Evolutionary conservation across 1,284 basidiomycete genomes (phyloP), one percentile per base, ranked within the genome.

Genomic region (Austroboletus rostrupii): DNA sequence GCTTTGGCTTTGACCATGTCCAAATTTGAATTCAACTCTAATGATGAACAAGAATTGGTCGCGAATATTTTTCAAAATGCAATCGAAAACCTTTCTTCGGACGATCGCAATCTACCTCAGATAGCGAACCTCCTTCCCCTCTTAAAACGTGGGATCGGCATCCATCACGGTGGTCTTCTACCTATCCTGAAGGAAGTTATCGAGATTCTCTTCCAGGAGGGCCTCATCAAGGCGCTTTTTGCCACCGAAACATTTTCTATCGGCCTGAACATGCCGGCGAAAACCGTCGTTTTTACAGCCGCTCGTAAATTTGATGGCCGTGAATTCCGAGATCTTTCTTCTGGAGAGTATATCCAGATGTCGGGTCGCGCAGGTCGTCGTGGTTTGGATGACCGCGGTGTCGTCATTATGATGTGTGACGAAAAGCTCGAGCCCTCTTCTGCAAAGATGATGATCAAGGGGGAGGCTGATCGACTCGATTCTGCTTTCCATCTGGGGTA

Each of bases 321-420:
- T 47, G 92, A 97, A 61, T 97, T 97, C 73, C 80, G 97, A 33
- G 92, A 94, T 65, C 75, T 99, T 39, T 90, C 85, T 0, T 87
- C 82, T 2, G 88, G 93, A 54, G 95, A 97, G 75, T 97, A 97
- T 70, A 95, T 97, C 60, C 95, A 98, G 67, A 99, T 99, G 97
- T 96, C 94, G 1, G 97, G 97, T 49, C 90, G 97, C 58, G 97
- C 97, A 5, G 97, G 97, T 61, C 87, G 97, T 66, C 86, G 97
- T 73, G 97, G 97, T 41, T 74, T 99, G 50, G 97, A 99, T 67
- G 96, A 98, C 58, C 85, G 97, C n/a, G 97, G 97, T 55, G 94
- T 99, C 49, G 97, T 99, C 56, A 98, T 99, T 64, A 93, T 99
- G 93, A 99, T 99, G 97, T 92, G 90, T 67, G 96, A 99, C 70